phyloP scores from a whole-genome alignment of 73 alveolate genomes.

The Halteria grandinella region DNA sequence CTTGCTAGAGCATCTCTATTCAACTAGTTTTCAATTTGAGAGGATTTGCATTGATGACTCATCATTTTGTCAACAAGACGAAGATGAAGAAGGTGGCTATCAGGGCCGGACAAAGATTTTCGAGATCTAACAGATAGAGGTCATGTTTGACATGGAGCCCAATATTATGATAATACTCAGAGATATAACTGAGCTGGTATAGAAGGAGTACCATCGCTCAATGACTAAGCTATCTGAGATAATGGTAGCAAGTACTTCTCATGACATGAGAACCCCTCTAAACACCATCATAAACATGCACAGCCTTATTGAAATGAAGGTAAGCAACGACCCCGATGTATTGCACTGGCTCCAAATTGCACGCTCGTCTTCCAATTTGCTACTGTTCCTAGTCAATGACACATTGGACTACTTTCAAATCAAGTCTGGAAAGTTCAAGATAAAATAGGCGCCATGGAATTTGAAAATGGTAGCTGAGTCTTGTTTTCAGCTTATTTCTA shows the following conservation, averaged over 20 bases:
- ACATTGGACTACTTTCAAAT: slow-evolving; percentile 61
- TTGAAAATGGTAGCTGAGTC: slow-evolving; percentile 32
- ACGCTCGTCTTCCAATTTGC: slow-evolving; percentile 35
- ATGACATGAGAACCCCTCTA: slow-evolving; percentile 69
- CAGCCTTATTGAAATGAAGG: slow-evolving; percentile 11
- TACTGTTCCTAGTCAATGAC: slow-evolving; percentile 59
- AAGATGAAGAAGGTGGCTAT: slow-evolving; percentile 8
- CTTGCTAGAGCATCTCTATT: not conserved
- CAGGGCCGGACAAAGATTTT: slow-evolving; percentile 15
- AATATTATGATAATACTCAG: slow-evolving; percentile 13
- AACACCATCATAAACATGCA: slow-evolving; percentile 51
- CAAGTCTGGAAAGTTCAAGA: slow-evolving; percentile 60
- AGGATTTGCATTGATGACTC: slow-evolving; percentile 14
- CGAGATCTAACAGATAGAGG: slow-evolving; percentile 33
- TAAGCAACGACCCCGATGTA: not conserved
- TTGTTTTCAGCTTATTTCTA: slow-evolving; percentile 18
- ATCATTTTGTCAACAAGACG: not conserved
- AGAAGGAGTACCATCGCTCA: slow-evolving; percentile 34
- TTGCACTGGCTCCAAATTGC: slow-evolving; percentile 35
- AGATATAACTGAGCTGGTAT: slow-evolving; percentile 43
- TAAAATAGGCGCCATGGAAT: slow-evolving; percentile 15
- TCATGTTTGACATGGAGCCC: slow-evolving; percentile 9
- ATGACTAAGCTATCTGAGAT: slow-evolving; percentile 29
- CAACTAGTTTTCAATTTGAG: not conserved
- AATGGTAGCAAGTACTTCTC: slow-evolving; percentile 65